Evolutionary conservation across 441 rosid genomes (phyloP).

Genomic region (Dalechampia spathulata): DNA sequence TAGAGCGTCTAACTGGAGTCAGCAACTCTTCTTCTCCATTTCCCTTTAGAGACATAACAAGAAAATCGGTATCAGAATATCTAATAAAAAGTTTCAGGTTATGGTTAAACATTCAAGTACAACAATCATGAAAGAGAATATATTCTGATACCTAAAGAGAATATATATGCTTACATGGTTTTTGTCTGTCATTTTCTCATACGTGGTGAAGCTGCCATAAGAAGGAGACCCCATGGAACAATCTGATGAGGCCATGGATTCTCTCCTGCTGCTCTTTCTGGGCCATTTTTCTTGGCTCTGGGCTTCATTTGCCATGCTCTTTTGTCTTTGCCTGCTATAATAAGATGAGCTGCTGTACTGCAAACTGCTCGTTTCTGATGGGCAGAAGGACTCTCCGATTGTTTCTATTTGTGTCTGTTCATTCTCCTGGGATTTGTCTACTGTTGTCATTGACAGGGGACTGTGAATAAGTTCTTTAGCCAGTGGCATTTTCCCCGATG

Average conservation of each 20-base stretch:
- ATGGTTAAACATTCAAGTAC: too few relatives aligned
- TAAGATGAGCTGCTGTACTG: constrained; percentile 25
- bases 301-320: constrained; percentile 25
- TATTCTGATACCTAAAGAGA: too few relatives aligned
- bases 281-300: constrained; percentile 41
- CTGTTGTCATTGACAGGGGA: constrained; percentile 21
- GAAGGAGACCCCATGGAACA: constrained; percentile 52
- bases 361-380: constrained; percentile 76
- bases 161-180: constrained; percentile 33
- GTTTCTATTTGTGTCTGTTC: constrained; percentile 33
- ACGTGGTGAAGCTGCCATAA: constrained; percentile 82
- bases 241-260: constrained; percentile 76
- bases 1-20: constrained; percentile 87
- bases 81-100: too few relatives aligned
- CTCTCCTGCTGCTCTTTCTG: constrained; percentile 37
- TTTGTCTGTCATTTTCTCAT: constrained; percentile 54
- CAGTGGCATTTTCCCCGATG: constrained; percentile 12
- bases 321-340: constrained; percentile 29
- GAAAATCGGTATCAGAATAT: constrained; percentile 7
- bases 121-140: too few relatives aligned
- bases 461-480: constrained; percentile 24
- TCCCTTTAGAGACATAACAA: constrained; percentile 27
- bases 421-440: constrained; percentile 27
- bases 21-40: constrained; percentile 41
- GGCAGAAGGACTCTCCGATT: constrained; percentile 32